Base-by-base conservation (phyloP, 1,284 basidiomycete genomes). In the Agroathelia rolfsii region DNA sequence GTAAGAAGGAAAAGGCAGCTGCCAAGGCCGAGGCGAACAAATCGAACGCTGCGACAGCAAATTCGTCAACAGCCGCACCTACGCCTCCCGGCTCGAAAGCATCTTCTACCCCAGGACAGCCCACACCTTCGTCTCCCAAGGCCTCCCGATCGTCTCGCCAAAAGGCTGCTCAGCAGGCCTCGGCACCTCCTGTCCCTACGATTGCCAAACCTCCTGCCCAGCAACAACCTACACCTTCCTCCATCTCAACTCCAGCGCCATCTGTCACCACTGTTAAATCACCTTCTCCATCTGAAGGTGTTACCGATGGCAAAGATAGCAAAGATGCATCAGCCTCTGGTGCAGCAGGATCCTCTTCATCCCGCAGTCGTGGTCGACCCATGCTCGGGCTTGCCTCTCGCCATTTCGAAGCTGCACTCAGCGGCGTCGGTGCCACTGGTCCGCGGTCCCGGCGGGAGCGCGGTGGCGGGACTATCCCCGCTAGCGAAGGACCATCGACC, bases 381-480 rank as follows among this genome's bases (percentile, higher is more conserved):
- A 56, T 74, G 14, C 52, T 80, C 17, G 72, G 72, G 1, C 43
- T 76, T 8, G 73, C 62, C 1, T 69, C 68, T n/a, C 62, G 76
- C 14, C 72, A 76, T 30, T 74, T 80, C 36, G 76, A 78, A 43
- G 76, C 69, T 0, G 76, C 76, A 2, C 53, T 80, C 21, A 77
- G 50, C 37, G 68, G 72, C 2, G 70, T 66, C 0, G 71, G 69
- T 2, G 64, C 70, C 11, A 46, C 45, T 39, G 52, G 42, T 22
- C 11, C 46, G 44, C 39, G 52, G 42, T 22, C 46, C n/a, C 42
- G 48, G 14, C 45, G 51, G 6, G 52, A 55, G 29, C 44, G 49
- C 8, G 26, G 16, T 20, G 27, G 25, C 10, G 38, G n/a, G n/a
- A n/a, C n/a, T n/a, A n/a, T n/a, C n/a, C n/a, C n/a, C n/a, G n/a